phyloP scores from a whole-genome alignment of 202 grass and related monocot species.

The Bolboschoenoplectus hybrid region DNA sequence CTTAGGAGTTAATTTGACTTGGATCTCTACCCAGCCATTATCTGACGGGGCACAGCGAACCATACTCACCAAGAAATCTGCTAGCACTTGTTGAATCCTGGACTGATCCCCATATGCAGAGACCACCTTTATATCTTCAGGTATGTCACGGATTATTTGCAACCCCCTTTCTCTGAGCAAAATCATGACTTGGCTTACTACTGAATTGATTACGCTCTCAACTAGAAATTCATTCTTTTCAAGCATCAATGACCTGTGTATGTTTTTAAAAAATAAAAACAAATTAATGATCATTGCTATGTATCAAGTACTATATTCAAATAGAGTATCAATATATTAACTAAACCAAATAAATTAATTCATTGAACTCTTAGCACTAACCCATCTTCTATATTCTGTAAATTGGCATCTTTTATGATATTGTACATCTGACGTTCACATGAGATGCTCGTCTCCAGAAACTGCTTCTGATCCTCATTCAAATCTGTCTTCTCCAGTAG shows the following conservation, averaged over 20 bases:
- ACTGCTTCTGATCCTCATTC: slow-evolving; percentile 93
- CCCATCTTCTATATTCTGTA: slow-evolving; percentile 89
- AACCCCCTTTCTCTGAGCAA: slow-evolving; percentile 85
- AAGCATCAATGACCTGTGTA: slow-evolving; percentile 66
- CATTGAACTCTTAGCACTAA: slow-evolving; percentile 43
- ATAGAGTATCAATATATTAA: slow-evolving; percentile 16
- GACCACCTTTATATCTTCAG: slow-evolving; percentile 91
- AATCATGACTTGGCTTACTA: slow-evolving; percentile 97
- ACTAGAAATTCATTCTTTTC: slow-evolving; percentile 90
- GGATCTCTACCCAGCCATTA: slow-evolving; percentile 94
- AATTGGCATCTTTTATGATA: slow-evolving; percentile 72
- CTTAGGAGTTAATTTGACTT: slow-evolving; percentile 81
- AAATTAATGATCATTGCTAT: slow-evolving; percentile 32
- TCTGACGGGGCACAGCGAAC: slow-evolving; percentile 75
- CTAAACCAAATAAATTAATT: slow-evolving; percentile 24
- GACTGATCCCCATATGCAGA: slow-evolving; percentile 82
- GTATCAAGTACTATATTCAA: not conserved
- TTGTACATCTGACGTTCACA: slow-evolving; percentile 92
- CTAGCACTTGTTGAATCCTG: slow-evolving; percentile 95
- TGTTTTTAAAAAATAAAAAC: slow-evolving; percentile 45
- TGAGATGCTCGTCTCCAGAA: slow-evolving; percentile 87
- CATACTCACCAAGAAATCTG: slow-evolving; percentile 93
- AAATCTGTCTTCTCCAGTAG: slow-evolving; percentile 84
- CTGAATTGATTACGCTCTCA: slow-evolving; percentile 80
- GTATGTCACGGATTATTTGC: slow-evolving; percentile 93